A percentile compares a stretch with the other conserved stretches of the same genome.
Conservation (phyloP, 352 stramenopile species). For the Saprolegnia diclina region DNA sequence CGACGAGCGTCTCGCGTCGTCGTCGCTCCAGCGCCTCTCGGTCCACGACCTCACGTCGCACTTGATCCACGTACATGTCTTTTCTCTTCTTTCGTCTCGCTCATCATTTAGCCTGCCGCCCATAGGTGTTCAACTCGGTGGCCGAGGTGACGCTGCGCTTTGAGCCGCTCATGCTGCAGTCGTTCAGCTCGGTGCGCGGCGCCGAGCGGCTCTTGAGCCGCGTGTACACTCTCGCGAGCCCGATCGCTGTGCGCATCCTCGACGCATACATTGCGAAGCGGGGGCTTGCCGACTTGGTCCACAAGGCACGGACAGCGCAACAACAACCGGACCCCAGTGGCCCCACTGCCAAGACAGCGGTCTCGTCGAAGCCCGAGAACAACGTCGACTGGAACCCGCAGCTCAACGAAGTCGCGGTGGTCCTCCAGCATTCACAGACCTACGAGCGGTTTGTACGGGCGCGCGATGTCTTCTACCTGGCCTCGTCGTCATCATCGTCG, state of each 20-base stretch:
- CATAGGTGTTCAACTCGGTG: constrained; percentile 23
- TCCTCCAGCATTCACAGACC: constrained; percentile 85
- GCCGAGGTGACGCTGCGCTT: constrained; percentile 11
- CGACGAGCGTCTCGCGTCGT: constrained; percentile 32
- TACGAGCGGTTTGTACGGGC: constrained; percentile 85
- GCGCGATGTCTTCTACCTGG: constrained; percentile 33
- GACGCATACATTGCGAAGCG: constrained; percentile 8
- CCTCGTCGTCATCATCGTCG: too few species aligned
- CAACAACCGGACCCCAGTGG: not conserved
- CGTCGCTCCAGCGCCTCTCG: constrained; percentile 28
- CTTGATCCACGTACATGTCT: constrained; percentile 5
- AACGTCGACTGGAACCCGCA: constrained; percentile 72
- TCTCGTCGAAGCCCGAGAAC: not conserved
- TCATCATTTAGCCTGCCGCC: not conserved
- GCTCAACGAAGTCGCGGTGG: constrained; percentile 77
- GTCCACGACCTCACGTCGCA: constrained; percentile 19
- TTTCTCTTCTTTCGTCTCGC: not conserved
- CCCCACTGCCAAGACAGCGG: not conserved
- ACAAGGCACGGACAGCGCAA: constrained; percentile 1
- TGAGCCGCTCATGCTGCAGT: constrained; percentile 21
- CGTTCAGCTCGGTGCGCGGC: constrained; percentile 18
- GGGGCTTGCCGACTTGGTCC: not conserved
- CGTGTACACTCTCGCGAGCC: constrained; percentile 5
- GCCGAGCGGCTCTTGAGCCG: constrained; percentile 9
- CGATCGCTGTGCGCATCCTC: constrained; percentile 20